Evolutionary conservation across 192 early-diverging fungal species (phyloP).

Genomic region (Coemansia guatemalensis): DNA sequence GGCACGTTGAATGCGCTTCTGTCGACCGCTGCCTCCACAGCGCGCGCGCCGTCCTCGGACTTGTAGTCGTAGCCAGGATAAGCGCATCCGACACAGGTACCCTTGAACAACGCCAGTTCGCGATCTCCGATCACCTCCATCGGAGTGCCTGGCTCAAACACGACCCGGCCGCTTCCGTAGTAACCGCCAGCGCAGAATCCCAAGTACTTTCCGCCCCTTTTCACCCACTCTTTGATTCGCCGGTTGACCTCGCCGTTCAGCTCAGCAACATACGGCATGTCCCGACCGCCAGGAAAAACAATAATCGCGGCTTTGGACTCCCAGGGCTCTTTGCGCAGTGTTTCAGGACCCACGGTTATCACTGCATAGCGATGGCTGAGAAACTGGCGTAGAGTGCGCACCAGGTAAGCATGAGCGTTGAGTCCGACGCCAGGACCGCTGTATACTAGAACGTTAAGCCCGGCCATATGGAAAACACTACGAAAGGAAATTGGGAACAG

Average conservation of each 20-base stretch:
- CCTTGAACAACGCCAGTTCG: constrained; percentile 71
- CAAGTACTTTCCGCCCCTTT: constrained; percentile 78
- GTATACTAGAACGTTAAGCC: constrained; percentile 53
- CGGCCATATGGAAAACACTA: constrained; percentile 13
- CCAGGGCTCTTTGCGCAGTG: constrained; percentile 81
- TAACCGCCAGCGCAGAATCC: constrained; percentile 94
- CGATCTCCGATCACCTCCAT: constrained; percentile 73
- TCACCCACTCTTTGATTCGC: constrained; percentile 67
- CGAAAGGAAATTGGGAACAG: not conserved
- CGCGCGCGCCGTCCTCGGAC: constrained; percentile 70
- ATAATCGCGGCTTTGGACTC: constrained; percentile 80
- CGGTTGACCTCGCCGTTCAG: constrained; percentile 65
- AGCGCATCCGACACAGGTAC: constrained; percentile 69
- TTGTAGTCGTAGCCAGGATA: constrained; percentile 85
- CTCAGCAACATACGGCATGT: constrained; percentile 74
- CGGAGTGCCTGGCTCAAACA: constrained; percentile 70
- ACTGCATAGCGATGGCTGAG: constrained; percentile 87
- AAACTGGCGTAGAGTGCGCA: constrained; percentile 67
- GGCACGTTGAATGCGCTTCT: constrained; percentile 25
- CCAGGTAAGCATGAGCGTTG: constrained; percentile 30
- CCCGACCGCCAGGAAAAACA: constrained; percentile 89
- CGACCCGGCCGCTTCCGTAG: constrained; percentile 67
- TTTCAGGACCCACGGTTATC: constrained; percentile 73
- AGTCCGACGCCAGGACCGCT: constrained; percentile 48
- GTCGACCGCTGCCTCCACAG: constrained; percentile 56